These are phyloP conservation scores for Millerago galiae DNA, from an alignment of 805 yeast species.

Conservation along the genomic window DNA sequence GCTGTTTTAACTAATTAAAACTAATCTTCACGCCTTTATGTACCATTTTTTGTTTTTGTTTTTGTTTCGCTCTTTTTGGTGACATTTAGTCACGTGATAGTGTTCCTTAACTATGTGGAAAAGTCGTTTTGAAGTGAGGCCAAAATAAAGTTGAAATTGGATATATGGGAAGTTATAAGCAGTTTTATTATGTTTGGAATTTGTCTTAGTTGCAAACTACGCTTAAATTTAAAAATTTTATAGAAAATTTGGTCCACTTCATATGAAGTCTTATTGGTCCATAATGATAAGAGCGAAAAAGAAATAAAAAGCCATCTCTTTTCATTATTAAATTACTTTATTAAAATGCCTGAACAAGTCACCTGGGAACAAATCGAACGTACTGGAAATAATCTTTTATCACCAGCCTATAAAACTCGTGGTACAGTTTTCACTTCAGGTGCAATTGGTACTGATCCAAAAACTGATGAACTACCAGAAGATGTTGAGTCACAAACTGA, in stretches of 20 bases:
- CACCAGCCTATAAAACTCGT: slow-evolving; percentile 36
- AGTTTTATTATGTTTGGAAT: too few species aligned
- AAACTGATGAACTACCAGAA: slow-evolving; percentile 35
- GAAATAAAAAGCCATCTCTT: neutral
- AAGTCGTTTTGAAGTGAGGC: too few species aligned
- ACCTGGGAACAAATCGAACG: slow-evolving; percentile 31
- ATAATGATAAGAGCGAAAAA: neutral
- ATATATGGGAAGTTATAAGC: too few species aligned
- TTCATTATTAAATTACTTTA: too few species aligned
- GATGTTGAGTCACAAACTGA: slow-evolving; percentile 39
- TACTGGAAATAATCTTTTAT: slow-evolving; percentile 26
- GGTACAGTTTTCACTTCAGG: slow-evolving; percentile 47
- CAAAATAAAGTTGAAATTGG: too few species aligned
- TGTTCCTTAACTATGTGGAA: too few species aligned
- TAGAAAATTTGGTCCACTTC: too few species aligned
- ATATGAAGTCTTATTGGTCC: too few species aligned
- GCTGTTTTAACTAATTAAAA: too few species aligned
- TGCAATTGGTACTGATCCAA: slow-evolving; percentile 35
- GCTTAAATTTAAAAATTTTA: too few species aligned
- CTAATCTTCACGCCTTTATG: neutral
- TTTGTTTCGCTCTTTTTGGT: neutral
- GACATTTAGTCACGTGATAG: neutral
- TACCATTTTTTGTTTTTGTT: neutral
- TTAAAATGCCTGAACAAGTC: slow-evolving; percentile 23
- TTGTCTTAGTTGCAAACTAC: too few species aligned